Conservation (phyloP, 306 rosid species). For the Cucumis hystrix region DNA sequence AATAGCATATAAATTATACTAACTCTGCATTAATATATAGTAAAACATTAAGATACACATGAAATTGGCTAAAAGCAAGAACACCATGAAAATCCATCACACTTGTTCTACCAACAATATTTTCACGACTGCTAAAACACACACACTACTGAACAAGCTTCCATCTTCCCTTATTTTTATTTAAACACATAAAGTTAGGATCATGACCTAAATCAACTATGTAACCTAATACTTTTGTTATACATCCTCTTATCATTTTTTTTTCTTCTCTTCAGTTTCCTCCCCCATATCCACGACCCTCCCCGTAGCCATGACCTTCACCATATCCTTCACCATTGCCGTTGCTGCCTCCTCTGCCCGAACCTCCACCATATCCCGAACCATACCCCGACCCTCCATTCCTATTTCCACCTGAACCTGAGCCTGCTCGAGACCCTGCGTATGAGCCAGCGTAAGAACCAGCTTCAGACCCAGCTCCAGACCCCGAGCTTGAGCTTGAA, state of each 20-base stretch:
- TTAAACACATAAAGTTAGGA: background rate
- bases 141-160: background rate
- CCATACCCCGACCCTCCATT: constrained; percentile 23
- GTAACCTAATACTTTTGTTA: background rate
- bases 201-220: background rate
- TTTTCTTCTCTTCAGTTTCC: background rate
- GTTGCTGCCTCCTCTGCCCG: background rate
- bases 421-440: constrained; percentile 8
- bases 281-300: background rate
- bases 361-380: constrained; percentile 7
- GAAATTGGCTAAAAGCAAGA: background rate
- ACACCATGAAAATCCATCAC: background rate
- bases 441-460: constrained; percentile 27
- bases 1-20: no score
- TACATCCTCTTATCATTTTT: background rate
- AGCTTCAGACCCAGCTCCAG: constrained; percentile 16
- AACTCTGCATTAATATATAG: background rate
- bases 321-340: background rate
- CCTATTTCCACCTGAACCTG: constrained; percentile 13
- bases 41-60: background rate
- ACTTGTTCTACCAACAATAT: background rate
- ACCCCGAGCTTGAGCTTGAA: background rate
- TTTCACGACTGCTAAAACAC: background rate
- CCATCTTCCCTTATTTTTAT: background rate
- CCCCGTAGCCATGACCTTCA: background rate